Base-by-base conservation (phyloP, 495 filamentous ascomycete genomes). In the Penicillium antarcticum region DNA sequence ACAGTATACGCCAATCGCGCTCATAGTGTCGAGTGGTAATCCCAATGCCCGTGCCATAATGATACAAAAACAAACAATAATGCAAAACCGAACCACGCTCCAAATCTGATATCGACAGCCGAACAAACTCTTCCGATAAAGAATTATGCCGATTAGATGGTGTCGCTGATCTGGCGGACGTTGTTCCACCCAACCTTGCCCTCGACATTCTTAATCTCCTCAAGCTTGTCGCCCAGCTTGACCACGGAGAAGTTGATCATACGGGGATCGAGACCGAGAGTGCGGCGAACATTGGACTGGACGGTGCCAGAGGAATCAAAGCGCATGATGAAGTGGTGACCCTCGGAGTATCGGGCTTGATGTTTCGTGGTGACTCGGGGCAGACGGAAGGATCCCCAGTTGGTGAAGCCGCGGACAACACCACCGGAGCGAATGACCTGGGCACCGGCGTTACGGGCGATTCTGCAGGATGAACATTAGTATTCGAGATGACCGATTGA, bases 271-370 rank as follows among this genome's bases (percentile, higher is more conserved):
- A 96, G 75, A n/a, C 81, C 78, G 58, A 97, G 72, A 16, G 87
- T 91, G 48, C 83, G 75, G 54, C 82, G 77, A 5, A 97, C 79
- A 37, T 79, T 78, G 37, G 83, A 69, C 73, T 97, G 92, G 12
- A 87, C 86, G 35, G 70, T 53, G 18, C 81, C 79, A 37, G 81
- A 82, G 29, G 85, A 62, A 68, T 98, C 94, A 74, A 95, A 98
- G 53, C 94, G 89, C 90, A 98, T 89, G 63, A 95, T 84, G 76
- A 98, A 98, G 77, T 97, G 95, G 71, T 97, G 91, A 29, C 95
- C 94, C 32, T 80, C 77, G 46, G 80, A 81, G 76, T 97, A 86
- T 48, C 79, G 79, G 49, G 84, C 80, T 72, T 96, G 89, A 71
- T 92, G 87, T 64, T 83, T 83, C 55, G 78, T 84, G 46, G 82